Evolutionary conservation across 2,329 filamentous ascomycete genomes (phyloP).

Genomic region (Blastomyces gilchristii): DNA sequence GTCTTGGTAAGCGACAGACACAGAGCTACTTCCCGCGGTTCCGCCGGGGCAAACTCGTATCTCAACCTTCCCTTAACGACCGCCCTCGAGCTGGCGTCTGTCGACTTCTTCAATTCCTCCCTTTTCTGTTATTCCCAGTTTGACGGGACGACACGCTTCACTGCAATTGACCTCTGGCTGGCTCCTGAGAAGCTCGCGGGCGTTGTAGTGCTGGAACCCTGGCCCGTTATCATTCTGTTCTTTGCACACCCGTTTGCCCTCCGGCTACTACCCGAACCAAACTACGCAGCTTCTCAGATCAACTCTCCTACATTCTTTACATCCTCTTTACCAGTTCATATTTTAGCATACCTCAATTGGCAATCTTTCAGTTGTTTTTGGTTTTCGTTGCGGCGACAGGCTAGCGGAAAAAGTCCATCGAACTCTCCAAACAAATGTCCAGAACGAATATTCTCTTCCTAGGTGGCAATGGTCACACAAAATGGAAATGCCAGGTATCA

Average conservation of each 20-base stretch:
- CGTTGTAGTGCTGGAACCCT: conserved; percentile 10
- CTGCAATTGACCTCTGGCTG: conserved; percentile 23
- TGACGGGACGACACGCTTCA: conserved; percentile 13
- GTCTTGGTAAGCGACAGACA: conserved; percentile 1
- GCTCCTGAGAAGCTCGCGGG: conserved; percentile 20
- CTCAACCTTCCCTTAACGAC: neutral
- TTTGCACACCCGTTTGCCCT: conserved; percentile 8
- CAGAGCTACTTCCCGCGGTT: neutral
- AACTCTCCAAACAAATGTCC: conserved; percentile 31
- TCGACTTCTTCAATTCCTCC: conserved; percentile 10
- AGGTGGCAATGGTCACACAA: conserved; percentile 38
- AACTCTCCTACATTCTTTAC: conserved; percentile 7
- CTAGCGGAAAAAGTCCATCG: conserved; percentile 1
- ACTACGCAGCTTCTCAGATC: neutral
- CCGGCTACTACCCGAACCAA: neutral
- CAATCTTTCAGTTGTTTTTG: neutral
- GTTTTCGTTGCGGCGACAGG: neutral
- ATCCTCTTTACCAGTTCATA: neutral
- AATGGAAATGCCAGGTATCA: conserved; percentile 30
- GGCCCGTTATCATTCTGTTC: conserved; percentile 11
- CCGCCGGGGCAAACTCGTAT: neutral
- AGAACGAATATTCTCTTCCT: conserved; percentile 27
- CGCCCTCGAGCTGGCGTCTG: neutral
- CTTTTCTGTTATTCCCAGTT: conserved; percentile 12
- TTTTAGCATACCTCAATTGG: neutral